A percentile compares a stretch with the other conserved stretches of the same genome.
Evolutionary conservation across 108 stramenopile genomes (phyloP).

Genomic region (Cyclotella sp.): DNA sequence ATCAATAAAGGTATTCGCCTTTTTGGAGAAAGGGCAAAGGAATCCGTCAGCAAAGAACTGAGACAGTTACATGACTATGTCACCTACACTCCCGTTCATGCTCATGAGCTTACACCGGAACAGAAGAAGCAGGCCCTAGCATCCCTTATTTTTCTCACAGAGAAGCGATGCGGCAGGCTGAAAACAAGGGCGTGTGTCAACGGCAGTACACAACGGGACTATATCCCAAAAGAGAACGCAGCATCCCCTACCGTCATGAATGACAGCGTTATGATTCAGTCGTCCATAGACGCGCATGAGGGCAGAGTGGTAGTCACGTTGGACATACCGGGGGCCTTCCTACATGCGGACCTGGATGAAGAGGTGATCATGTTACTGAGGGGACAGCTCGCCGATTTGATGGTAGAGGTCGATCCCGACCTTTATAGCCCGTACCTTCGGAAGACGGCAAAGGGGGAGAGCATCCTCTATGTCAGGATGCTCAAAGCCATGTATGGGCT

Average conservation of each 20-base stretch:
- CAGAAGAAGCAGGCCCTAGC: too few relatives aligned
- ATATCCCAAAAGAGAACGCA: conserved; percentile 11
- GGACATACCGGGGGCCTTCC: conserved; percentile 6
- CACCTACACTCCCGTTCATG: too few relatives aligned
- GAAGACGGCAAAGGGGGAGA: background rate
- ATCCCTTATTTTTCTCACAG: too few relatives aligned
- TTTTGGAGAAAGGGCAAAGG: too few relatives aligned
- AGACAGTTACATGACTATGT: too few relatives aligned
- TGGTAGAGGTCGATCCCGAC: conserved; percentile 1
- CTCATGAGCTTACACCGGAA: too few relatives aligned
- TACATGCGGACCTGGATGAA: conserved; percentile 19
- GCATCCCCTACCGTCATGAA: conserved; percentile 33
- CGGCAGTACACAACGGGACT: background rate
- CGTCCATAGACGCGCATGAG: conserved; percentile 4
- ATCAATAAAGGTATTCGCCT: too few relatives aligned
- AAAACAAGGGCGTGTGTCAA: conserved; percentile 26
- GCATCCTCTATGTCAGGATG: conserved; percentile 31
- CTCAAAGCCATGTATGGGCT: conserved; percentile 47
- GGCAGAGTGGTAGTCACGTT: background rate
- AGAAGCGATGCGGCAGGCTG: conserved; percentile 10
- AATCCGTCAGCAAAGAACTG: too few relatives aligned
- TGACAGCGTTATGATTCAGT: conserved; percentile 28
- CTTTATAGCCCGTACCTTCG: conserved; percentile 9
- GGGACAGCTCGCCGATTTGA: conserved; percentile 6
- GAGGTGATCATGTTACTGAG: conserved; percentile 26